phyloP scores from a whole-genome alignment of 2,329 filamentous ascomycete species.

The Rutstroemia sp. region DNA sequence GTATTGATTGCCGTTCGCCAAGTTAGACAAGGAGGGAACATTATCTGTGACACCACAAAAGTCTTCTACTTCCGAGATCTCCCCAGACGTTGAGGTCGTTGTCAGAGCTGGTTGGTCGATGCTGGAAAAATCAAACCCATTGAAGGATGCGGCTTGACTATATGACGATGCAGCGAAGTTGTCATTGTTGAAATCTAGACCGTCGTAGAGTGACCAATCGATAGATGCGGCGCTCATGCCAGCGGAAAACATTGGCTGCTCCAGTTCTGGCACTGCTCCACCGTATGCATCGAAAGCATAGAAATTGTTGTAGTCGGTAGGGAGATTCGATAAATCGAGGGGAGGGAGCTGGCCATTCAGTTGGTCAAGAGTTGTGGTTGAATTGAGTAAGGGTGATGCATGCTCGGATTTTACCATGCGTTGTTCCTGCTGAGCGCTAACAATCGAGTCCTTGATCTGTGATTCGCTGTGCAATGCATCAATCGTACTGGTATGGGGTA shows the following conservation, averaged over 20 bases:
- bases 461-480: slow-evolving; percentile 33
- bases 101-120: slow-evolving; percentile 50
- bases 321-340: slow-evolving; percentile 48
- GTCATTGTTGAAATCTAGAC: slow-evolving; percentile 41
- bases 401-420: slow-evolving; percentile 55
- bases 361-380: slow-evolving; percentile 39
- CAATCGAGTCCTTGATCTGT: slow-evolving; percentile 32
- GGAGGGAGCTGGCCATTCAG: slow-evolving; percentile 47
- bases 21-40: slow-evolving; percentile 21
- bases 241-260: slow-evolving; percentile 54
- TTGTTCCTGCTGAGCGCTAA: slow-evolving; percentile 33
- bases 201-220: slow-evolving; percentile 46
- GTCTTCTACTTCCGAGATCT: slow-evolving; percentile 61
- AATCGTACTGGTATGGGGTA: slow-evolving; percentile 35
- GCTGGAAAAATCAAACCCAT: slow-evolving; percentile 45
- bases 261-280: slow-evolving; percentile 34
- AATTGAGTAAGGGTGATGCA: slow-evolving; percentile 48
- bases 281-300: slow-evolving; percentile 46
- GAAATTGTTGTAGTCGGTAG: slow-evolving; percentile 37
- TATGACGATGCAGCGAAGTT: slow-evolving; percentile 48
- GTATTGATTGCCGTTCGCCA: slow-evolving; percentile 35
- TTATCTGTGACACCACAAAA: slow-evolving; percentile 38
- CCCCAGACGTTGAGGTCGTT: slow-evolving; percentile 55
- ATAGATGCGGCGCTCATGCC: slow-evolving; percentile 49
- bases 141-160: slow-evolving; percentile 47